Base-by-base conservation (phyloP, 345 rosid species). In the Excoecaria cochinchinensis region DNA sequence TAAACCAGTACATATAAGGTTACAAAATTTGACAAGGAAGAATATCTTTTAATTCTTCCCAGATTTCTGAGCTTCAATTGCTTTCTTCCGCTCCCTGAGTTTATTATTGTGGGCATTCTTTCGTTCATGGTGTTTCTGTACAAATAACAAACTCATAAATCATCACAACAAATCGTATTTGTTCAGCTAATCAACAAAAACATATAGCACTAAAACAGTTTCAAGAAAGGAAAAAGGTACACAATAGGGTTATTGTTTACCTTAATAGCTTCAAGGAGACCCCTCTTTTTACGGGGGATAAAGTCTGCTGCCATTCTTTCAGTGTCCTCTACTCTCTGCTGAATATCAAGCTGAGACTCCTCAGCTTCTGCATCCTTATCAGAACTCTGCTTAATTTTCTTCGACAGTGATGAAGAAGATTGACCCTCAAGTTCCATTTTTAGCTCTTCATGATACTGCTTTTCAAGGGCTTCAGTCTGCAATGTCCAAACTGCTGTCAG, bases 371-470 rank as follows among this genome's bases (percentile, higher is more conserved):
- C 62, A 2, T 78, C 84, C 71, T 83, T 79, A 4, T 16, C 66
- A 53, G 80, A 60, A 67, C 39, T 76, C 69, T 77, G 71, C 61
- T 78, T 59, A 59, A 57, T 77, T 68, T 48, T 77, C 84, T 69
- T 77, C 5, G 71, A 24, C 12, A 38, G 62, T 14, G 78, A 59
- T 73, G 85, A 71, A 71, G 82, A 66, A 69, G 48, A 47, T n/a
- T 65, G 76, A 57, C 86, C 88, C 53, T 72, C 79, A 48, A 95
- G 73, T 82, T 95, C 99, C 86, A 50, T 77, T 79, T 87, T 89
- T 48, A 95, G 82, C 72, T 93, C 98, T 22, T 90, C 90, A 70
- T 87, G 98, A 89, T 95, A 90, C 79, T 86, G 94, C 85, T 91
- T 88, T 86, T 95, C 97, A 19, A 80, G 83, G 38, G 78, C 76